Evolutionary conservation across 1,284 basidiomycete genomes (phyloP).

Genomic region (Mycena sp.): DNA sequence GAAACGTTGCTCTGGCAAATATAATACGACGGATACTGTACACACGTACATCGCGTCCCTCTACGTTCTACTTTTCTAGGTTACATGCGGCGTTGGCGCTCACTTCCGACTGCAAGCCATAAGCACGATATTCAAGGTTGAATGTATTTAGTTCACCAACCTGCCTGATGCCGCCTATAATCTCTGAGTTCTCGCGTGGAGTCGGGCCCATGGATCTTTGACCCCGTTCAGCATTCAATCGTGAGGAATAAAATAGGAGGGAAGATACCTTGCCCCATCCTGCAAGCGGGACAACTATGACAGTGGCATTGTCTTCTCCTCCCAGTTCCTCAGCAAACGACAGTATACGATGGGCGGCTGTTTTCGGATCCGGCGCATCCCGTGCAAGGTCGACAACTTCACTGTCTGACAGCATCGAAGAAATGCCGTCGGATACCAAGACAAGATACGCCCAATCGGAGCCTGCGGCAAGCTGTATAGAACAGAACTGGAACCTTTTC

Average conservation of each 20-base stretch:
- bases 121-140: not conserved
- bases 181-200: constrained; percentile 83
- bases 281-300: constrained; percentile 90
- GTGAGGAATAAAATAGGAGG: not conserved
- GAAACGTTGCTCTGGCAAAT: no score
- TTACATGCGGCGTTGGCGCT: constrained; percentile 79
- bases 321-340: constrained; percentile 92
- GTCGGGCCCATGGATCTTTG: constrained; percentile 74
- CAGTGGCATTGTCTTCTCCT: constrained; percentile 92
- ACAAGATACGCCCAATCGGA: constrained; percentile 83
- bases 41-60: not conserved
- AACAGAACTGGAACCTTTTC: not conserved
- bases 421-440: constrained; percentile 91
- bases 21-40: no score
- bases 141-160: constrained; percentile 45
- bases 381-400: constrained; percentile 94
- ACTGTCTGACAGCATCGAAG: constrained; percentile 90
- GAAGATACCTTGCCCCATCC: constrained; percentile 80
- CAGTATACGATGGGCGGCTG: constrained; percentile 86
- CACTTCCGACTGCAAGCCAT: constrained; percentile 62
- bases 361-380: constrained; percentile 74
- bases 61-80: constrained; percentile 8
- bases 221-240: not conserved
- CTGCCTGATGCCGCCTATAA: constrained; percentile 79
- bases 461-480: constrained; percentile 51